A percentile compares a stretch with the other conserved stretches of the same genome.
Evolutionary conservation across 140 eudicot species (phyloP).

Genomic region (Bidens hawaiensis): DNA sequence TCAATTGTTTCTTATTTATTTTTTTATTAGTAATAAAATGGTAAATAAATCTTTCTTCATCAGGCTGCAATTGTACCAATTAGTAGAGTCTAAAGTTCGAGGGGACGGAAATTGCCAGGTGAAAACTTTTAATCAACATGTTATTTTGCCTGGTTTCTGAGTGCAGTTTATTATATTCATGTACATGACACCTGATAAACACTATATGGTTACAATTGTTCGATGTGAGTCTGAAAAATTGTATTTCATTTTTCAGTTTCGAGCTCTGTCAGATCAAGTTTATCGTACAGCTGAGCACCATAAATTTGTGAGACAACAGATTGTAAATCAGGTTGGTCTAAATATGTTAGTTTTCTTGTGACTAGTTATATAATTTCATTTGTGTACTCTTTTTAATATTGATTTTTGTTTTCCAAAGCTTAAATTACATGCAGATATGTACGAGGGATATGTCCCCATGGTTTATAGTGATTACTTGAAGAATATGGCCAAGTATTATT

Average conservation of each 20-base stretch:
- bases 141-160: constrained; percentile 1
- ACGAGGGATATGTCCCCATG: constrained; percentile 91
- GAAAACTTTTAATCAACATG: constrained; percentile 13
- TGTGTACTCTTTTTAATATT: background rate
- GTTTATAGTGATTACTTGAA: constrained; percentile 59
- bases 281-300: constrained; percentile 87
- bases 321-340: constrained; percentile 67
- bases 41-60: constrained; percentile 15
- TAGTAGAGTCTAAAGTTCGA: constrained; percentile 71
- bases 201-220: constrained; percentile 5
- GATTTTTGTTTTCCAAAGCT: constrained; percentile 43
- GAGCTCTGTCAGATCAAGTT: constrained; percentile 86
- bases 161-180: background rate
- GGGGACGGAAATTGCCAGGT: constrained; percentile 97
- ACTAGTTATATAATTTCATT: background rate
- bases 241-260: constrained; percentile 44
- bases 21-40: background rate
- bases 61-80: constrained; percentile 72
- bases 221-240: constrained; percentile 9
- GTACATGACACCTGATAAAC: background rate
- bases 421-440: constrained; percentile 62
- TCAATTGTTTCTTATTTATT: background rate
- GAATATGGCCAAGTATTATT: constrained; percentile 84
- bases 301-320: constrained; percentile 71
- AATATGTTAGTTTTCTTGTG: background rate